Base-by-base conservation (phyloP, 2,329 filamentous ascomycete species). In the Hypoxylon sp. region DNA sequence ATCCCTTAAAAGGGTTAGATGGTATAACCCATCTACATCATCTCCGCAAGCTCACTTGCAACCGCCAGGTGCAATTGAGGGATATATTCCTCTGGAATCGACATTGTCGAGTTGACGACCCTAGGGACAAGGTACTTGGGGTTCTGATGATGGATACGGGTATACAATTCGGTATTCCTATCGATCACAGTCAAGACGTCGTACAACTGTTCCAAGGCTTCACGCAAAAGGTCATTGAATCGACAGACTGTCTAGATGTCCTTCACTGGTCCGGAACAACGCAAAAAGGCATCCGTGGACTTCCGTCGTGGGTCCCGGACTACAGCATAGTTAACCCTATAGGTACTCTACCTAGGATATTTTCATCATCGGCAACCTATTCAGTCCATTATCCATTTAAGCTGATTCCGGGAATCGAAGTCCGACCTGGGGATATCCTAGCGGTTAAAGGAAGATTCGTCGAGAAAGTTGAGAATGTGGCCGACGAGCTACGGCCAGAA, bases 221-320 rank as follows among this genome's bases (percentile, higher is more conserved):
- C 42, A 70, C 67, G 1, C 60, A 32, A 24, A 50, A 31, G 19
- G 32, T 55, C 8, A 62, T 70, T 15, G 53, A 62, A 31, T 31
- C 56, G 1, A 64, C 31, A 5, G 32, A 48, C 11, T 44, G 39
- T 7, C 64, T 70, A 15, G 64, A 65, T 4, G 31, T 56, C 11
- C 61, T 70, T 51, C 64, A 70, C 42, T 70, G 59, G 64, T 35
- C 67, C 11, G 60, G 67, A 6, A 15, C 60, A n/a, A 15, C 60
- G 8, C 56, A 37, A 13, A 56, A 54, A 44, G 3, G 31, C 21
- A 29, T 65, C 6, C 51, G 21, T 35, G 64, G 39, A 2, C 64
- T 67, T 39, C 67, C 67, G 8, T 70, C 67, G 11, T 70, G 67
- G 67, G 60, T 70, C n/a, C 67, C 67, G 2, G 64, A 70, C 35